These are phyloP conservation scores for Pythium grandisporangium DNA, from an alignment of 352 stramenopile genomes.

Conservation along the genomic window DNA sequence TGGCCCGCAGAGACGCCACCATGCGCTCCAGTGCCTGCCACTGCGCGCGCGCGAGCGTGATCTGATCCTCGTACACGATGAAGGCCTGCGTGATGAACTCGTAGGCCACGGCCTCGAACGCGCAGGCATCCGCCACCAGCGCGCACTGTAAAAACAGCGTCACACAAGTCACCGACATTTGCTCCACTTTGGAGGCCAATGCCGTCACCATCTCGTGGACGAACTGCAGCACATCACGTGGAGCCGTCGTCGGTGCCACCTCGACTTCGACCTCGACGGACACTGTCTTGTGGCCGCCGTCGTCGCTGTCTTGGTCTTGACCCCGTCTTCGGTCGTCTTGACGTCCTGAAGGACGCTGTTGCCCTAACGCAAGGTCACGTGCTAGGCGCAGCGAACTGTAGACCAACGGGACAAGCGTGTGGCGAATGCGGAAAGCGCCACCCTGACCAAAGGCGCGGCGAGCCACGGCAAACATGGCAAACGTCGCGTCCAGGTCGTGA, in stretches of 20 bases:
- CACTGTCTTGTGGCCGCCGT: too few species aligned
- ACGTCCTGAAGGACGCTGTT: too few species aligned
- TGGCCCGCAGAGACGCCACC: conserved; percentile 81
- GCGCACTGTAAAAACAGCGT: conserved; percentile 94
- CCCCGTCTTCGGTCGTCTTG: too few species aligned
- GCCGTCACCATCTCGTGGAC: conserved; percentile 95
- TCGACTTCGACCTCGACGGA: too few species aligned
- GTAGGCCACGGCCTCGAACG: conserved; percentile 91
- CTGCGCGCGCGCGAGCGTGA: conserved; percentile 89
- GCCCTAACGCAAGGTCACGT: conserved; percentile 19
- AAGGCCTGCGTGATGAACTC: conserved; percentile 96
- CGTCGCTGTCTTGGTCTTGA: too few species aligned
- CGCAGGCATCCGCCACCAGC: conserved; percentile 72
- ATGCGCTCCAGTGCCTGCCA: conserved; percentile 85
- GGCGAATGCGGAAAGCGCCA: conserved; percentile 81
- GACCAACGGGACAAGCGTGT: conserved; percentile 91
- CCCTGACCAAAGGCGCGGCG: conserved; percentile 77
- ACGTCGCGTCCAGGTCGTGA: conserved; percentile 47
- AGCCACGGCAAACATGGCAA: conserved; percentile 49
- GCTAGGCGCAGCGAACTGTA: conserved; percentile 87
- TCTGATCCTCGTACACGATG: conserved; percentile 95
- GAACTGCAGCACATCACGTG: conserved; percentile 95
- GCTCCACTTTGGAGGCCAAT: conserved; percentile 73
- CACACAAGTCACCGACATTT: conserved; percentile 71
- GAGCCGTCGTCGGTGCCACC: conserved; percentile 31